Conservation (phyloP, 208 protist genomes). For the Tritrichomonas foetus region DNA sequence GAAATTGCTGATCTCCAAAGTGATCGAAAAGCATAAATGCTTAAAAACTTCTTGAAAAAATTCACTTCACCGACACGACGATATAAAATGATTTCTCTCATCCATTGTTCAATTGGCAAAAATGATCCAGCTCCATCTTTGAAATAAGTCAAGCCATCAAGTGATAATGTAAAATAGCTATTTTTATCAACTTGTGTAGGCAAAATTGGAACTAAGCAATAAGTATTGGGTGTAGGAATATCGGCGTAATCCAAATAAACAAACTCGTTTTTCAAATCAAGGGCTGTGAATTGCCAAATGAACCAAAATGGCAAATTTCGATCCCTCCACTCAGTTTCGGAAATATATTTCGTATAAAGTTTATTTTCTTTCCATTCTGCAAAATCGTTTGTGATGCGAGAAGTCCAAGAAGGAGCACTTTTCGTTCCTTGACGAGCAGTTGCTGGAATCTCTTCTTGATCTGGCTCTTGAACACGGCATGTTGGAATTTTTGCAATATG, state of each 20-base stretch:
- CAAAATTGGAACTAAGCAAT: slow-evolving; percentile 19
- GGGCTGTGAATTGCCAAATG: not conserved
- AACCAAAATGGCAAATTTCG: not conserved
- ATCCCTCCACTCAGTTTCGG: not conserved
- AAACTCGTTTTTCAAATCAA: slow-evolving; percentile 3
- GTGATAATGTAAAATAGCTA: slow-evolving; percentile 15
- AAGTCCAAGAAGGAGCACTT: not conserved
- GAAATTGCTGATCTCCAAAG: not conserved
- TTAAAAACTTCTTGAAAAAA: slow-evolving; percentile 31
- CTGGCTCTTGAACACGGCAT: not conserved
- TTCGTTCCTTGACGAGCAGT: not conserved
- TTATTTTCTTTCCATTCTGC: not conserved
- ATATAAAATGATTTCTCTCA: not conserved
- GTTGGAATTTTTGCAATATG: slow-evolving; percentile 21
- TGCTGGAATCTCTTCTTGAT: not conserved
- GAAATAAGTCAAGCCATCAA: not conserved
- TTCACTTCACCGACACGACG: not conserved
- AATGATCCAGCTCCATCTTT: not conserved
- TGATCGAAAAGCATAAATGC: slow-evolving; percentile 16
- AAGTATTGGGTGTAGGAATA: not conserved
- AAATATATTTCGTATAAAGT: not conserved
- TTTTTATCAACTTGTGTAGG: not conserved
- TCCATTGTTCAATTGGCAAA: not conserved
- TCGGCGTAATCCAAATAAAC: not conserved
- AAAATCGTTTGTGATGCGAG: not conserved